Base-by-base conservation (phyloP, 1,284 basidiomycete genomes). In the Ustilago lituana region DNA sequence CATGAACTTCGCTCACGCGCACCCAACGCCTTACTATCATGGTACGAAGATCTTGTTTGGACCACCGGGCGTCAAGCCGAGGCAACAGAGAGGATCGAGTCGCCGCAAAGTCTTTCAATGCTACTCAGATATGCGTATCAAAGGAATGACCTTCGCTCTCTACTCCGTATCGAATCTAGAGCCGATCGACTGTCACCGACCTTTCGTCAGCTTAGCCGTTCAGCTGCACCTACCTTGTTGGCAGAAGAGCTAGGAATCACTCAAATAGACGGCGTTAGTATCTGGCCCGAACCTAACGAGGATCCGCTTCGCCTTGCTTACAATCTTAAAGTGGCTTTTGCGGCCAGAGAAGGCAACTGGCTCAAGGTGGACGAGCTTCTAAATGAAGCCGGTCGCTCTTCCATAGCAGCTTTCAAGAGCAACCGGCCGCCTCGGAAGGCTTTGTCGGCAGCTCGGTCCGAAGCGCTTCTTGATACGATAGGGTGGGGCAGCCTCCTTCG, bases 31-130 rank as follows among this genome's bases (percentile, higher is more conserved):
- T 22, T 60, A 6, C 15, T 63, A 2, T 22, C 51, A 5, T 69
- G 66, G 66, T 69, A 69, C 37, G 55, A 69, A n/a, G 56, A 63
- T 26, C 19, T 44, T 11, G 36, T 69, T 8, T 69, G 66, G 66
- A 54, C 53, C 4, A 23, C 15, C 17, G 56, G 60, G n/a, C 63
- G 63, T 19, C 52, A 66, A 24, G 27, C 50, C n/a, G 37, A 41
- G 19, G 51, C 23, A 1, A 22, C 43, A 3, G 33, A 46, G 33
- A 40, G 17, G n/a, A 41, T 48, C 27, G 63, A 66, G 20, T 51
- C 59, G 27, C 17, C 38, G 1, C 46, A 58, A 11, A 55, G 54
- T 10, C 46, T 68, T 4, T 53, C 50, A 9, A 12, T 62, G 26
- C 41, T 68, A 9, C 50, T 68, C 9, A 19, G 55, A 17, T 52